These are phyloP conservation scores for Phytophthora tentaculata DNA, from an alignment of 352 stramenopile species.

Conservation along the genomic window DNA sequence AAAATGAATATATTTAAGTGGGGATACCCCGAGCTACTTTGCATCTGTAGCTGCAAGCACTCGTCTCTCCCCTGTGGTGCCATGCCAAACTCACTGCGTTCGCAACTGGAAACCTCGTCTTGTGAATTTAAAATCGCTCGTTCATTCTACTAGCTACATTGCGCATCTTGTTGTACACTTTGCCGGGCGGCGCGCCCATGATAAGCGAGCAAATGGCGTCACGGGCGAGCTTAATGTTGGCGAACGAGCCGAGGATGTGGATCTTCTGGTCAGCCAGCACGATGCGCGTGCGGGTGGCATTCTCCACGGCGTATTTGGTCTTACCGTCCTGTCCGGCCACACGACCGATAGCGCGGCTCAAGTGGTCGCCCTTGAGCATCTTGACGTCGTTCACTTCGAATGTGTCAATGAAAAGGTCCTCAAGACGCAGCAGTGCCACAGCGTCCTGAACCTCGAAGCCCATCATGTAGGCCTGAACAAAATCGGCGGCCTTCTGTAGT, in stretches of 20 bases:
- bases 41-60: background rate
- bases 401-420: constrained; percentile 99
- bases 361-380: constrained; percentile 98
- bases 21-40: constrained; percentile 5
- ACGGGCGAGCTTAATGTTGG: constrained; percentile 98
- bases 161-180: constrained; percentile 99
- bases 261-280: constrained; percentile 98
- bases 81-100: constrained; percentile 12
- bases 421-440: constrained; percentile 97
- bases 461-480: constrained; percentile 99
- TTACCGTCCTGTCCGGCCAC: constrained; percentile 99
- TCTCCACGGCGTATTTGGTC: constrained; percentile 99
- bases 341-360: constrained; percentile 98
- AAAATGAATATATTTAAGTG: constrained; percentile 73
- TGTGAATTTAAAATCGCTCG: constrained; percentile 92
- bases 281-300: constrained; percentile 98
- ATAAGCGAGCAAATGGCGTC: constrained; percentile 91
- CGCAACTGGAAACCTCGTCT: constrained; percentile 5
- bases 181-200: constrained; percentile 98
- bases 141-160: constrained; percentile 99
- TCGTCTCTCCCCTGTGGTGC: constrained; percentile 19
- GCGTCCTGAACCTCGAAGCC: constrained; percentile 99
- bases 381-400: constrained; percentile 99
- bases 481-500: constrained; percentile 98
- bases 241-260: constrained; percentile 98